Conservation (phyloP, 2,329 filamentous ascomycete species). For the Ophiostoma populinum region DNA sequence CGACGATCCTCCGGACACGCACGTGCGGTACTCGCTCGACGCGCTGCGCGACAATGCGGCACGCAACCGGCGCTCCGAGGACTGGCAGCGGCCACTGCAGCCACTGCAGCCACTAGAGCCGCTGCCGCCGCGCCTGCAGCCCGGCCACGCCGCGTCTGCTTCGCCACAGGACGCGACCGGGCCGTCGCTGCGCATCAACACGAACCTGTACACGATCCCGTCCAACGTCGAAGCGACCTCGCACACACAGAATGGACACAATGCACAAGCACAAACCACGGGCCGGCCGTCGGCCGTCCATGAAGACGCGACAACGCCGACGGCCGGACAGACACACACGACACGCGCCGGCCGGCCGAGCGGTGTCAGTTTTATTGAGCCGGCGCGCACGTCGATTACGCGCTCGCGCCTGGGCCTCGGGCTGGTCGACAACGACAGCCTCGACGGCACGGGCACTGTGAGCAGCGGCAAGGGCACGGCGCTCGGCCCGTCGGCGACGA, state of each 20-base stretch:
- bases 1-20: constrained; percentile 1
- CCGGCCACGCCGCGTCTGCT: no score
- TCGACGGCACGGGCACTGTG: constrained; percentile 13
- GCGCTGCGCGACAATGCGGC: background rate
- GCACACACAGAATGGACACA: no score
- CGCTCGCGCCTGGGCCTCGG: constrained; percentile 9
- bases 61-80: constrained; percentile 1
- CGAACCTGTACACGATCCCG: constrained; percentile 17
- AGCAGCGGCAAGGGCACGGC: constrained; percentile 5
- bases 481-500: constrained; percentile 4
- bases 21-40: constrained; percentile 4
- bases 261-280: no score
- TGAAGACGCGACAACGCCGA: background rate
- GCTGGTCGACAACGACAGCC: constrained; percentile 10
- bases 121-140: no score
- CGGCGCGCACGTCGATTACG: constrained; percentile 10
- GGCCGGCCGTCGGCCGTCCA: no score
- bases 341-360: constrained; percentile 6
- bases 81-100: background rate
- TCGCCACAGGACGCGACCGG: background rate
- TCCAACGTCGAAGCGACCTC: constrained; percentile 14
- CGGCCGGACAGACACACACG: background rate
- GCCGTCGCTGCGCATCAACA: constrained; percentile 10
- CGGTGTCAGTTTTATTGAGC: constrained; percentile 12
- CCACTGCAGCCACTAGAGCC: background rate